Evolutionary conservation across 805 yeast genomes (phyloP).

Genomic region (Metschnikowia matae): DNA sequence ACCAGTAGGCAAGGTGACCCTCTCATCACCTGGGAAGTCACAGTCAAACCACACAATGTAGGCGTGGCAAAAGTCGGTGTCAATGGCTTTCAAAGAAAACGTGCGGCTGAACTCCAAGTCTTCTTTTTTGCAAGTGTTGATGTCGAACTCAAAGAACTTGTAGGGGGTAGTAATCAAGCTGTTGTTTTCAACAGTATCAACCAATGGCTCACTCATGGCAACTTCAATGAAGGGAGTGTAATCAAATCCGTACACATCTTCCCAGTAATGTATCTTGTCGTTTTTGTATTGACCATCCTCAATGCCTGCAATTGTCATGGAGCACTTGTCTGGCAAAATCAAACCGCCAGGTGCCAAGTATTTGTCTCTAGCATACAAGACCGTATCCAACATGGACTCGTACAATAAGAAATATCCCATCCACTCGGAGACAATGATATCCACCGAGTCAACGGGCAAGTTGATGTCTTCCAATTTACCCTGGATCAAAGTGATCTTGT

Average conservation of each 20-base stretch:
- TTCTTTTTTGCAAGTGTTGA: slow-evolving; percentile 81
- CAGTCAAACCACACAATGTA: slow-evolving; percentile 93
- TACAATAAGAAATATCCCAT: slow-evolving; percentile 97
- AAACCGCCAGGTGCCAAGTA: slow-evolving; percentile 81
- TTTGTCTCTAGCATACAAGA: slow-evolving; percentile 87
- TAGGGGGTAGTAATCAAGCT: slow-evolving; percentile 70
- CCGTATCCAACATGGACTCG: slow-evolving; percentile 98
- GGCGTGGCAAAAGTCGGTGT: slow-evolving; percentile 84
- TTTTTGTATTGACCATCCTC: slow-evolving; percentile 91
- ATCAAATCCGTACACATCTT: slow-evolving; percentile 95
- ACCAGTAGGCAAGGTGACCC: slow-evolving; percentile 83
- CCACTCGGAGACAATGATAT: slow-evolving; percentile 96
- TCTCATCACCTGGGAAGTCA: slow-evolving; percentile 70
- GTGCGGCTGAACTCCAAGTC: slow-evolving; percentile 71
- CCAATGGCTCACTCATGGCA: slow-evolving; percentile 91
- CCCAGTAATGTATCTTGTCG: slow-evolving; percentile 92
- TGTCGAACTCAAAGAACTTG: slow-evolving; percentile 75
- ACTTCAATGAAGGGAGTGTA: slow-evolving; percentile 83
- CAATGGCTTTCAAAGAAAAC: slow-evolving; percentile 69
- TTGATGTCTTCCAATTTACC: slow-evolving; percentile 93
- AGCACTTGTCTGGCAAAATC: slow-evolving; percentile 91
- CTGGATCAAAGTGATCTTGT: slow-evolving; percentile 80
- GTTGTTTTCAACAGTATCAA: slow-evolving; percentile 83
- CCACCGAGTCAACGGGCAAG: slow-evolving; percentile 84
- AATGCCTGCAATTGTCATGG: slow-evolving; percentile 84